phyloP scores from a whole-genome alignment of 176 grass and related monocot genomes.

The Echinochloa phyllopogon region DNA sequence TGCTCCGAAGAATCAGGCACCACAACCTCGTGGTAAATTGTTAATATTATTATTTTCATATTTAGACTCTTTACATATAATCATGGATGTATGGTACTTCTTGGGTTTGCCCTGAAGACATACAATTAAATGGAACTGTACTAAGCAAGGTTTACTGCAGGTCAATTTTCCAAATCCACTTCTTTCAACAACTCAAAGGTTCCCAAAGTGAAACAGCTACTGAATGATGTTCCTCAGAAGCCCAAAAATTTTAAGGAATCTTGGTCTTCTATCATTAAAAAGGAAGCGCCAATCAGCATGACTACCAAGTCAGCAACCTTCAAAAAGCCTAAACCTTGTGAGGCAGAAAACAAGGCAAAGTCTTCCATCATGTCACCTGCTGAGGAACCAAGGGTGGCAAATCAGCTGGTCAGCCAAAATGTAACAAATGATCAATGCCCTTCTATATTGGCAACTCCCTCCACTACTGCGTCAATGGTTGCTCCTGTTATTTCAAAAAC shows the following conservation, averaged over 20 bases:
- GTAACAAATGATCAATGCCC: slow-evolving; percentile 52
- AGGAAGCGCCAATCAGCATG: slow-evolving; percentile 48
- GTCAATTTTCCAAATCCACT: slow-evolving; percentile 66
- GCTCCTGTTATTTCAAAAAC: slow-evolving; percentile 49
- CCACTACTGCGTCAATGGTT: slow-evolving; percentile 44
- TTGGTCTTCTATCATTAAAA: slow-evolving; percentile 56
- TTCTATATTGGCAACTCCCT: slow-evolving; percentile 64
- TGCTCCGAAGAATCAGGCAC: slow-evolving; percentile 45
- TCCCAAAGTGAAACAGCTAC: slow-evolving; percentile 92
- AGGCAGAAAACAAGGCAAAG: slow-evolving; percentile 54
- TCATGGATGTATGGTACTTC: slow-evolving; percentile 30
- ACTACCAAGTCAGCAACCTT: slow-evolving; percentile 72
- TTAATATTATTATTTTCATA: slow-evolving; percentile 38
- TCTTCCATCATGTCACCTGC: slow-evolving; percentile 37
- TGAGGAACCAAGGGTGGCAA: slow-evolving; percentile 57
- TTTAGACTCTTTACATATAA: slow-evolving; percentile 15
- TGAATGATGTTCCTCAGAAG: slow-evolving; percentile 68
- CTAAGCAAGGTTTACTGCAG: slow-evolving; percentile 50
- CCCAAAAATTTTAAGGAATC: slow-evolving; percentile 61
- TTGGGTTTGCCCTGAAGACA: not conserved
- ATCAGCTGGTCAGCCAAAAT: slow-evolving; percentile 45
- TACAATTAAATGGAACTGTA: not conserved
- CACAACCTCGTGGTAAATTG: slow-evolving; percentile 60
- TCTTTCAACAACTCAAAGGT: slow-evolving; percentile 92
- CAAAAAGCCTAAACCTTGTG: slow-evolving; percentile 62